Base-by-base conservation (phyloP, 805 yeast species). In the Saccharomycopsis malanga region DNA sequence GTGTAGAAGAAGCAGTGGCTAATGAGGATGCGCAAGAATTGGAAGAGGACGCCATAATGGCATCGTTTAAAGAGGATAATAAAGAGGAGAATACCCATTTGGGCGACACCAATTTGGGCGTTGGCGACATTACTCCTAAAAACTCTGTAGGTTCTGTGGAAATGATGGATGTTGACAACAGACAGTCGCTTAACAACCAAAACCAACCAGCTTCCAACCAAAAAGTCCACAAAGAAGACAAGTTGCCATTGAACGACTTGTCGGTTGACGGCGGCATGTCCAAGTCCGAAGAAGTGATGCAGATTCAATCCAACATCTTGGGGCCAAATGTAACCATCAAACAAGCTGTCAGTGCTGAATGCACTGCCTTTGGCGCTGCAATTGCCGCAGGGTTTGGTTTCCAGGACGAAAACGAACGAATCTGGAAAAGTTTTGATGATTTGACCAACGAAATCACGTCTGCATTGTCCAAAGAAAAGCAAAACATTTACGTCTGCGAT, bases 181-280 rank as follows among this genome's bases (percentile, higher is more conserved):
- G 36, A 32, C 7, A 7, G 10, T 9, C 30, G 7, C 30, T 27
- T 27, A 12, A 12, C 30, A 27, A 12, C 30, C 15, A 39, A 7
- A 15, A 10, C 27, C 23, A 39, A n/a, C 36, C 36, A 9, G 12
- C 12, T 7, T 27, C 7, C 30, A 9, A 7, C 12, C 30, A 12
- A 61, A 63, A 77, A 55, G 65, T 66, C 59, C 1, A 24, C 9
- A 35, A 27, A 4, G 46, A 47, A 34, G 46, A 50, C 25, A 38
- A 47, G 15, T 30, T 50, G 15, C 63, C 80, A 37, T 69, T 80
- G 54, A 70, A 77, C 3, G 60, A 71, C 14, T 67, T 83, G 50
- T 82, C 87, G 27, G 96, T 89, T 21, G 98, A 89, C 62, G 98
- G 97, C 46, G 98, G 98, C 56, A 83, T 89, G 93, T 83, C 95